Evolutionary conservation across 257 asterid genomes (phyloP).

Genomic region (Solanum rostratum): DNA sequence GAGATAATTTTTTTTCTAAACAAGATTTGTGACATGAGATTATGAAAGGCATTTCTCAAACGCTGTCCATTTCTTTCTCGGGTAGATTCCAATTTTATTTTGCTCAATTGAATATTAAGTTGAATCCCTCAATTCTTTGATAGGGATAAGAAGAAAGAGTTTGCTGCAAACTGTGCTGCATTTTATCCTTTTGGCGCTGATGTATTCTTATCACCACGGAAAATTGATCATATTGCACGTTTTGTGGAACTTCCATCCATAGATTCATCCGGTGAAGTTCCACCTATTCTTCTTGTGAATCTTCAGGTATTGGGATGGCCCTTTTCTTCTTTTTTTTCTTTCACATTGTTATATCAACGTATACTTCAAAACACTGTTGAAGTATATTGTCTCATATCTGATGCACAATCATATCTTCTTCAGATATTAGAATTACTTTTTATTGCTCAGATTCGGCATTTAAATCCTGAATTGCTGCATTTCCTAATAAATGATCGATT

Average conservation of each 20-base stretch:
- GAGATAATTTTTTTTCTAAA: neutral
- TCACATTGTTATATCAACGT: neutral
- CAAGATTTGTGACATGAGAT: neutral
- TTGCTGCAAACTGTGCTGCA: conserved; percentile 53
- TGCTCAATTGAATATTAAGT: neutral
- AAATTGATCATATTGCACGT: conserved; percentile 77
- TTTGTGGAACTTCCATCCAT: conserved; percentile 76
- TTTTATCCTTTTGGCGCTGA: conserved; percentile 86
- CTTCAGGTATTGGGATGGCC: conserved; percentile 53
- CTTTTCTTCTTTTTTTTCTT: neutral
- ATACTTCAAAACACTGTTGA: neutral
- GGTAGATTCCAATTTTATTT: neutral
- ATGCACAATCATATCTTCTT: neutral
- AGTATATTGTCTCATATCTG: neutral
- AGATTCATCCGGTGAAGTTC: conserved; percentile 51
- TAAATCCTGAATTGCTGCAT: neutral
- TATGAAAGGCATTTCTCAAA: neutral
- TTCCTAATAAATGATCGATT: neutral
- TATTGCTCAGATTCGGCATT: neutral
- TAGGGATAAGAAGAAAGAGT: conserved; percentile 94
- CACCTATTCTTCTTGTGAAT: conserved; percentile 77
- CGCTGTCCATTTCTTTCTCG: neutral
- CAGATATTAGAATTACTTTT: neutral
- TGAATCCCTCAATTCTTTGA: conserved; percentile 5
- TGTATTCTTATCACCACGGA: conserved; percentile 66